Percentiles rank a stretch among this genome's conserved stretches.
phyloP scores from a whole-genome alignment of 2,329 filamentous ascomycete genomes.

The Diaporthe batatas region DNA sequence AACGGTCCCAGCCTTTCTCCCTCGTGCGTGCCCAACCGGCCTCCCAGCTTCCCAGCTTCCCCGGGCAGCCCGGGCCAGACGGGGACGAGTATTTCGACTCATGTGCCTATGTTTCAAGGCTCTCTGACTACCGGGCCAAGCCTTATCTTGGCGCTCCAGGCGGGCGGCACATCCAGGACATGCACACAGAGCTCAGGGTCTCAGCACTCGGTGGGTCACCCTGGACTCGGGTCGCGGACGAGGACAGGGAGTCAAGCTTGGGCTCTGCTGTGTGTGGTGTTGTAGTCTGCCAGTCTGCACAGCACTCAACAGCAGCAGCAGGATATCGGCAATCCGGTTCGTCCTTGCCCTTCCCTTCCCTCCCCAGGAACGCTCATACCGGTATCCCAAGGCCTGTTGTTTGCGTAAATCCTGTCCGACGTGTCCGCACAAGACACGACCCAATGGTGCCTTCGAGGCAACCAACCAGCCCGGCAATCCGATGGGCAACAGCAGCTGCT shows the following conservation, averaged over 20 bases:
- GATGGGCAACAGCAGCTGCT: background rate
- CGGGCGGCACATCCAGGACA: conserved; percentile 5
- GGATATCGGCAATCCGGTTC: no score
- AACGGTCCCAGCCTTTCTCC: no score
- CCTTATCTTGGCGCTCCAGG: conserved; percentile 23
- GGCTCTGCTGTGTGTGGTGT: background rate
- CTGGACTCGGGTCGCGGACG: background rate
- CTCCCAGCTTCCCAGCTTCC: no score
- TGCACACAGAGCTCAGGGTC: background rate
- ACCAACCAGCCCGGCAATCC: background rate
- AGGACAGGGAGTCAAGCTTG: conserved; percentile 27
- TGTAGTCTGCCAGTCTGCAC: no score
- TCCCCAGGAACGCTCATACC: no score
- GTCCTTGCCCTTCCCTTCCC: no score
- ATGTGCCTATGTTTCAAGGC: conserved; percentile 27
- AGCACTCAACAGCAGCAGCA: background rate
- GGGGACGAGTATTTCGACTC: conserved; percentile 15
- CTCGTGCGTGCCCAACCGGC: conserved; percentile 3
- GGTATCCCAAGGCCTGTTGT: background rate
- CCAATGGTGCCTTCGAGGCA: background rate
- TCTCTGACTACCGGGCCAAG: conserved; percentile 28
- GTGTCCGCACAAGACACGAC: background rate
- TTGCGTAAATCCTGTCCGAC: no score
- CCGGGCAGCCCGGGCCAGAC: background rate
- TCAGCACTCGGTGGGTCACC: conserved; percentile 8